Base-by-base conservation (phyloP, 2,329 filamentous ascomycete species). In the Zymoseptoria brevis region DNA sequence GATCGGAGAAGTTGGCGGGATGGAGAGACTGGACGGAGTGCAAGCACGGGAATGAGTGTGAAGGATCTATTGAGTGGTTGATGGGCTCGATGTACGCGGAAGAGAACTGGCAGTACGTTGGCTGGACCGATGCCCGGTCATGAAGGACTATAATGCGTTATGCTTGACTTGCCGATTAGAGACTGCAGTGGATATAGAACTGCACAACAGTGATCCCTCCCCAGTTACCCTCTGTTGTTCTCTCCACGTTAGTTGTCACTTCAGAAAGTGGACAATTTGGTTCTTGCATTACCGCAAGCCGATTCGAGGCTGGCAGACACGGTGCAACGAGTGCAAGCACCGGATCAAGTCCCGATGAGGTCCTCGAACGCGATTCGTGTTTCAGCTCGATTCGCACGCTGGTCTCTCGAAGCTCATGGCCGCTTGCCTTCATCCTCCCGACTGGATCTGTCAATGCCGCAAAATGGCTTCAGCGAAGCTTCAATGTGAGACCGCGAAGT, bases 1-100 rank as follows among this genome's bases (percentile, higher is more conserved):
- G 90, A 94, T 71, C 49, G 62, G 11, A 80, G 89, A 41, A 75
- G 69, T 57, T 78, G 77, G 75, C 69, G 65, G 60, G 66, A 64
- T 61, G 57, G 60, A 8, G 59, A 58, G 35, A 26, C 24, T 49
- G 58, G 57, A 29, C 56, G 57, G 30, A 45, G 35, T 45, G 55
- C 52, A 48, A 66, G 58, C 54, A 65, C 30, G 45, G 67, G 62
- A 48, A 78, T 79, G 76, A 79, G 77, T 59, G 77, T 79, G 7
- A 73, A 72, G 58, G 77, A 79, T 64, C 62, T 79, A 52, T 64
- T 79, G 9, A 77, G 76, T 54, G 69, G 69, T 8, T 72, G 35
- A 45, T 16, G 35, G 35, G 13, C 35, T 16, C 13, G 35, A n/a
- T n/a, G 16, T 16, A 16, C 35, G 35, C 13, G 16, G 35, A 45